Conservation (phyloP, 2,329 filamentous ascomycete species). For the Talaromyces sp. region DNA sequence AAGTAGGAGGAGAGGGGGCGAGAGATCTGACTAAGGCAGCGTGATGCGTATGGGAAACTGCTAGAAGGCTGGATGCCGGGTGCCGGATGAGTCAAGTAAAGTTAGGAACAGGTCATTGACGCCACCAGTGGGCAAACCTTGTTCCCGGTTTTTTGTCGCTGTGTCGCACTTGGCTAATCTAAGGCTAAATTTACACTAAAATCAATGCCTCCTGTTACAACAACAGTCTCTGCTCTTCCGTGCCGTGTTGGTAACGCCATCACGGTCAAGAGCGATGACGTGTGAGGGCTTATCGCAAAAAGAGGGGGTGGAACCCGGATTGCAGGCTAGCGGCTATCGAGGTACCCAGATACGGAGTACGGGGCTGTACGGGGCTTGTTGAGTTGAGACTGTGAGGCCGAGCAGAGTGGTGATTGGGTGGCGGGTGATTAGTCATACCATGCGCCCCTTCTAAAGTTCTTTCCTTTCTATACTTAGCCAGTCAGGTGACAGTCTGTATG, state of each 20-base stretch:
- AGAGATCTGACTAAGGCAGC: conserved; percentile 22
- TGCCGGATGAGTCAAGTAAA: conserved; percentile 32
- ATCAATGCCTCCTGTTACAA: background rate
- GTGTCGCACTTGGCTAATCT: background rate
- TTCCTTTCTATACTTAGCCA: conserved; percentile 5
- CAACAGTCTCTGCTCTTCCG: background rate
- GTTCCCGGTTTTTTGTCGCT: background rate
- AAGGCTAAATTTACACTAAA: background rate
- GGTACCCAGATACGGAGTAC: conserved; percentile 1
- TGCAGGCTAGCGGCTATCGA: conserved; percentile 15
- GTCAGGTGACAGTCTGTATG: conserved; percentile 1
- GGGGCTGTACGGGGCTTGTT: background rate
- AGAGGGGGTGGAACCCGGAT: conserved; percentile 28
- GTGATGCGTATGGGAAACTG: conserved; percentile 23
- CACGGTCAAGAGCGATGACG: conserved; percentile 21
- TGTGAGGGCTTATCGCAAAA: conserved; percentile 28
- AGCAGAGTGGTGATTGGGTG: background rate
- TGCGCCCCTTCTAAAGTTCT: conserved; percentile 4
- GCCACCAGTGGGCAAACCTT: conserved; percentile 18
- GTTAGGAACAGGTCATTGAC: conserved; percentile 20
- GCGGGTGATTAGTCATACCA: background rate
- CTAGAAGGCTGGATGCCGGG: conserved; percentile 21
- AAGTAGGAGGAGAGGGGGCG: conserved; percentile 25
- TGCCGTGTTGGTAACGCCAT: conserved; percentile 1
- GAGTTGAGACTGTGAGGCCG: background rate